Evolutionary conservation across 1,139 yeast species (phyloP).

Genomic region (Suhomyces yuchorum): DNA sequence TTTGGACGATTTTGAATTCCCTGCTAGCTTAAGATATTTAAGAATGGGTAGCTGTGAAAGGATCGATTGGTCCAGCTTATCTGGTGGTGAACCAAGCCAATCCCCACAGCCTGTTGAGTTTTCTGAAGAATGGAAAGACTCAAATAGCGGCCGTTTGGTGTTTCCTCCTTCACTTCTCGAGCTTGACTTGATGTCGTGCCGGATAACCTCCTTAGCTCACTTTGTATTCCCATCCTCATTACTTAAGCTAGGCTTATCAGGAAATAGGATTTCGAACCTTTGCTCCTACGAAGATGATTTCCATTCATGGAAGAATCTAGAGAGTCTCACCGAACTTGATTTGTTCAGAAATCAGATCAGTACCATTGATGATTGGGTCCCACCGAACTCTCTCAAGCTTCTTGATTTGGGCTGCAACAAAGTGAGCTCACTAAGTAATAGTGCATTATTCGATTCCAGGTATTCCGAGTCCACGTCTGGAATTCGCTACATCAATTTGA

Average conservation of each 20-base stretch:
- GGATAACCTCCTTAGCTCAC: slow-evolving; percentile 20
- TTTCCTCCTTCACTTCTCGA: slow-evolving; percentile 23
- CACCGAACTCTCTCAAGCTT: slow-evolving; percentile 25
- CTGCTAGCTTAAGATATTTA: slow-evolving; percentile 17
- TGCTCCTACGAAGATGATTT: slow-evolving; percentile 19
- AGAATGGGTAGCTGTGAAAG: slow-evolving; percentile 20
- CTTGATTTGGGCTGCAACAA: slow-evolving; percentile 30
- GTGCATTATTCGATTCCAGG: slow-evolving; percentile 7
- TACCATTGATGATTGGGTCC: slow-evolving; percentile 25
- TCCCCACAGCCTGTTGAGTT: background rate
- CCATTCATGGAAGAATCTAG: slow-evolving; percentile 28
- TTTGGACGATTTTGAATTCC: slow-evolving; percentile 14
- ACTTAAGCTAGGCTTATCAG: slow-evolving; percentile 25
- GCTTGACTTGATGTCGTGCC: slow-evolving; percentile 28
- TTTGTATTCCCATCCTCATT: slow-evolving; percentile 32
- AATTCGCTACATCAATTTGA: slow-evolving; percentile 6
- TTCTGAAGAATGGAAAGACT: background rate
- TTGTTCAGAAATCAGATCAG: slow-evolving; percentile 27
- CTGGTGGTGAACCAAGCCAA: background rate
- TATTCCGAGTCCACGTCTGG: background rate
- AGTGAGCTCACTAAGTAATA: slow-evolving; percentile 5
- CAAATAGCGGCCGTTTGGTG: slow-evolving; percentile 14
- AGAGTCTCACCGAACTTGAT: slow-evolving; percentile 27
- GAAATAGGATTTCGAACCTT: slow-evolving; percentile 24
- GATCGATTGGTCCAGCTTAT: slow-evolving; percentile 11